Percentiles rank a stretch among this genome's conserved stretches.
These are phyloP conservation scores for Yarrowia sp. DNA, from an alignment of 805 yeast genomes.

Conservation along the genomic window DNA sequence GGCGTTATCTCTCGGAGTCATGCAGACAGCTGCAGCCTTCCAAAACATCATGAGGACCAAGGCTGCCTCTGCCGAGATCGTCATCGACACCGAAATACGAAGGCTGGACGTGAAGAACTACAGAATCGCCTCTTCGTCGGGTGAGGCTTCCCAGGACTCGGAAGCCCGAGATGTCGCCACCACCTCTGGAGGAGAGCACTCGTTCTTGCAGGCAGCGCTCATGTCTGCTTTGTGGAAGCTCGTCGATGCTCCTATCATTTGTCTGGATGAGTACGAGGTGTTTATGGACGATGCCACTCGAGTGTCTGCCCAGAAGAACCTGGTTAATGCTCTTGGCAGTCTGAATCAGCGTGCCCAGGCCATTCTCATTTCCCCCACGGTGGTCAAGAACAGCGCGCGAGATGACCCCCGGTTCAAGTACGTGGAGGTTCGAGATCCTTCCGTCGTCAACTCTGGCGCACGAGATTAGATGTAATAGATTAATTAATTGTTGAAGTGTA, in stretches of 20 bases:
- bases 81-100: conserved; percentile 56
- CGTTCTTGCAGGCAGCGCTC: conserved; percentile 89
- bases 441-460: neutral
- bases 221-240: conserved; percentile 90
- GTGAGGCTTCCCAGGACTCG: neutral
- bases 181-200: conserved; percentile 95
- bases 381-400: neutral
- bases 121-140: neutral
- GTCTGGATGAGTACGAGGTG: conserved; percentile 94
- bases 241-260: conserved; percentile 86
- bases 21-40: neutral
- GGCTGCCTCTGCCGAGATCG: conserved; percentile 15
- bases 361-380: conserved; percentile 32
- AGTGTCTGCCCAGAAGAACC: conserved; percentile 19
- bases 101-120: conserved; percentile 46
- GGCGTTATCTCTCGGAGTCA: neutral
- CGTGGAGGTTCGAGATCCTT: conserved; percentile 30
- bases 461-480: neutral
- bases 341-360: conserved; percentile 18
- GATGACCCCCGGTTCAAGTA: conserved; percentile 22
- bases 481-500: neutral
- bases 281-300: conserved; percentile 71
- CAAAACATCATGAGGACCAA: neutral
- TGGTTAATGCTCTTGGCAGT: neutral
- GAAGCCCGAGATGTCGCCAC: conserved; percentile 71